These are phyloP conservation scores for Cladophialophora immunda DNA, from an alignment of 2,329 filamentous ascomycete genomes.

Conservation along the genomic window DNA sequence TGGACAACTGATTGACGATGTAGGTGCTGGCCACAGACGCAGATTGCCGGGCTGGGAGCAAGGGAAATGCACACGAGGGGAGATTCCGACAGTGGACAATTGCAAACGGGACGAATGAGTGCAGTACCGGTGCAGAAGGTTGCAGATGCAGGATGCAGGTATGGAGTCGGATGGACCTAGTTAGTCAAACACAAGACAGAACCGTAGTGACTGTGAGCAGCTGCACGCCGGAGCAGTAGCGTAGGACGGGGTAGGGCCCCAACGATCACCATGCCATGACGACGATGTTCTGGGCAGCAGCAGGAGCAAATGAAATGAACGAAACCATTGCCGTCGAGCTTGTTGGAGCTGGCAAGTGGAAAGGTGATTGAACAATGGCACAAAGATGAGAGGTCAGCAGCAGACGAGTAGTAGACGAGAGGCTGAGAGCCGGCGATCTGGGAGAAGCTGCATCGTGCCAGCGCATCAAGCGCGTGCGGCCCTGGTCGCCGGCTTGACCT, in stretches of 20 bases:
- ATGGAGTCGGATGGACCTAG: slow-evolving; percentile 20
- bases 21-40: slow-evolving; percentile 15
- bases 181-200: slow-evolving; percentile 11
- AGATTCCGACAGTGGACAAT: slow-evolving; percentile 11
- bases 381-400: slow-evolving; percentile 25
- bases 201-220: slow-evolving; percentile 22
- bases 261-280: slow-evolving; percentile 27
- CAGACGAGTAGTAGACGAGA: slow-evolving; percentile 32
- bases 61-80: slow-evolving; percentile 18
- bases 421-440: slow-evolving; percentile 35
- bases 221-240: slow-evolving; percentile 18
- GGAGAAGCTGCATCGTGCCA: slow-evolving; percentile 37
- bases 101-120: slow-evolving; percentile 27
- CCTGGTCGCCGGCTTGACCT: slow-evolving; percentile 31
- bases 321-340: slow-evolving; percentile 14
- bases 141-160: slow-evolving; percentile 21
- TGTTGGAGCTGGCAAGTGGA: slow-evolving; percentile 2
- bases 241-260: slow-evolving; percentile 3
- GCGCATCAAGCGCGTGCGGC: slow-evolving; percentile 39
- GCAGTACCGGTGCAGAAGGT: slow-evolving; percentile 12
- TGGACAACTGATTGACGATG: slow-evolving; percentile 3
- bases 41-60: slow-evolving; percentile 21
- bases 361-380: slow-evolving; percentile 15
- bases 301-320: slow-evolving; percentile 26
- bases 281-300: slow-evolving; percentile 23